Conservation (phyloP, 768 basidiomycete species). For the Russula dissimulans region DNA sequence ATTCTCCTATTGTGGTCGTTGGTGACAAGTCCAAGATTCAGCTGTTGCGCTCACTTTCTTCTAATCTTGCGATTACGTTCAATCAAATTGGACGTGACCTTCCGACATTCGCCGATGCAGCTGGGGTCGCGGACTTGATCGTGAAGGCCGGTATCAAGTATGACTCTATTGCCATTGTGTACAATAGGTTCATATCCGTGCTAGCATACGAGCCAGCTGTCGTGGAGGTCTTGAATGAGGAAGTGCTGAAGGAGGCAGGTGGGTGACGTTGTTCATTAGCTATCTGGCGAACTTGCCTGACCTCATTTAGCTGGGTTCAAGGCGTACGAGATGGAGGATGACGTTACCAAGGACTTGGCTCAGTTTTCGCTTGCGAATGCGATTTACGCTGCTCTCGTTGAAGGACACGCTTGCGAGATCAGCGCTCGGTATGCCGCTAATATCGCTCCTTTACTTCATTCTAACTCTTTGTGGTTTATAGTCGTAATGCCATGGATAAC, state of each 20-base stretch:
- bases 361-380: conserved; percentile 97
- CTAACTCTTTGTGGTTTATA: conserved; percentile 23
- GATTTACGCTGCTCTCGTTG: conserved; percentile 87
- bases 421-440: conserved; percentile 58
- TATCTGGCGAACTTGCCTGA: background rate
- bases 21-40: conserved; percentile 98
- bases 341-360: conserved; percentile 83
- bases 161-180: conserved; percentile 72
- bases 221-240: conserved; percentile 73
- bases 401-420: conserved; percentile 93
- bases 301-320: conserved; percentile 66
- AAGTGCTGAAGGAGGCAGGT: conserved; percentile 75
- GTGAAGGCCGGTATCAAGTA: conserved; percentile 76
- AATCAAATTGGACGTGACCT: conserved; percentile 98
- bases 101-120: conserved; percentile 94
- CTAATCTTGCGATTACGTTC: conserved; percentile 77
- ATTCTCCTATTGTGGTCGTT: conserved; percentile 73
- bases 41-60: conserved; percentile 53
- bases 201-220: conserved; percentile 79
- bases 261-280: conserved; percentile 26
- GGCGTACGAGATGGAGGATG: conserved; percentile 96
- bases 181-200: conserved; percentile 84
- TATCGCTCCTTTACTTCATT: background rate
- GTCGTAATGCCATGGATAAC: conserved; percentile 99
- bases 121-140: conserved; percentile 88